Conservation (phyloP, 352 stramenopile species). For the Phytophthora constricta region DNA sequence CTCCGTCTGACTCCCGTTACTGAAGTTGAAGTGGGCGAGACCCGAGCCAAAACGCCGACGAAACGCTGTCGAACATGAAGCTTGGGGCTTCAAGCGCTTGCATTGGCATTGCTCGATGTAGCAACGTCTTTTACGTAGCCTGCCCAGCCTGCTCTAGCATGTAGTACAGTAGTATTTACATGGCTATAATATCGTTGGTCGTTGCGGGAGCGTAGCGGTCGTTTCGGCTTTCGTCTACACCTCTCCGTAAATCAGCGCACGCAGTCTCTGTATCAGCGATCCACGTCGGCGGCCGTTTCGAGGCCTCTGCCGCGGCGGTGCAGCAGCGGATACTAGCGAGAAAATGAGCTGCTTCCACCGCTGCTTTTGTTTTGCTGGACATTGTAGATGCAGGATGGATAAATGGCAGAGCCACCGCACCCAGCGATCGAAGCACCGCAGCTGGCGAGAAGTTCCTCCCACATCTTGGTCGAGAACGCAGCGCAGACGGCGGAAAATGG, state of each 20-base stretch:
- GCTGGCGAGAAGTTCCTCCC: no score
- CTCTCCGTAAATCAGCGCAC: constrained; percentile 1
- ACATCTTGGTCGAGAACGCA: background rate
- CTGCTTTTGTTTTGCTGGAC: no score
- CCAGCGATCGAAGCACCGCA: no score
- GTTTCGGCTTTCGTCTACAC: background rate
- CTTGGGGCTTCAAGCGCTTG: no score
- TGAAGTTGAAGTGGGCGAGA: constrained; percentile 1
- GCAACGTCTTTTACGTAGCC: no score
- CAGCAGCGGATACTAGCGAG: no score
- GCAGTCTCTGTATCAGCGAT: background rate
- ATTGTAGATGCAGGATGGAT: no score
- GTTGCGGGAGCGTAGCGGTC: background rate
- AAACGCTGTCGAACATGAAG: background rate
- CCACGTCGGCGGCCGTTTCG: background rate
- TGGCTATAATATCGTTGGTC: no score
- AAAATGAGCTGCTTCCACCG: background rate
- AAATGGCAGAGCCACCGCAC: background rate
- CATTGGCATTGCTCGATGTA: no score
- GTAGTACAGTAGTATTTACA: no score
- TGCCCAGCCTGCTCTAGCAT: no score
- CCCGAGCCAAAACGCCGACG: background rate
- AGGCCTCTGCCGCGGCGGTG: background rate
- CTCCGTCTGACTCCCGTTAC: background rate
- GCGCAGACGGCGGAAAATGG: background rate